Conservation (phyloP, 1,284 basidiomycete species). For the Leccinum pachyderme region DNA sequence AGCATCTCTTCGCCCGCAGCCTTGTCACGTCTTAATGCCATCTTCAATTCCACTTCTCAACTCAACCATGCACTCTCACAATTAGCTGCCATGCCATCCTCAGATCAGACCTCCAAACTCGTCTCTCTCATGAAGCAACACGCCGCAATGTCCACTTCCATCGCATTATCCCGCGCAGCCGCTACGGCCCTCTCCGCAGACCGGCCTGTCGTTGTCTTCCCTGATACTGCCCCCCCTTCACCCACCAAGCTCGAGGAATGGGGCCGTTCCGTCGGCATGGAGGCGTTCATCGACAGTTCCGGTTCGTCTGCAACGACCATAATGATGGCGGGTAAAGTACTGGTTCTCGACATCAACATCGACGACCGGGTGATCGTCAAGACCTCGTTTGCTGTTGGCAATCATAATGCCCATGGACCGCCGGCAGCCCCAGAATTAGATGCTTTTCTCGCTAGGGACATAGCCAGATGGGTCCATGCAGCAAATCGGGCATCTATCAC, state of each 20-base stretch:
- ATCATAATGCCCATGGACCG: slow-evolving; percentile 42
- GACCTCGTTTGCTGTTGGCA: slow-evolving; percentile 68
- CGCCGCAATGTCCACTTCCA: slow-evolving; percentile 42
- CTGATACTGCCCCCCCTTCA: slow-evolving; percentile 28
- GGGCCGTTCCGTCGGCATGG: slow-evolving; percentile 65
- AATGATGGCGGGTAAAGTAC: slow-evolving; percentile 69
- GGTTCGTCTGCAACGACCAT: slow-evolving; percentile 47
- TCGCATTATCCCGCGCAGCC: slow-evolving; percentile 23
- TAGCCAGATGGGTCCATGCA: slow-evolving; percentile 56
- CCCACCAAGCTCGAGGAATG: slow-evolving; percentile 53
- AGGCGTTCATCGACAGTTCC: slow-evolving; percentile 62
- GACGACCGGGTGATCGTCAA: slow-evolving; percentile 52
- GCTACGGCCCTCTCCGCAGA: slow-evolving; percentile 23
- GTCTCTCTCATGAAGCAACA: slow-evolving; percentile 66
- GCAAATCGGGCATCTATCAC: slow-evolving; percentile 54
- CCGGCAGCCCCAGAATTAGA: slow-evolving; percentile 49
- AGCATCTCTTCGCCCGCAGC: slow-evolving; percentile 42
- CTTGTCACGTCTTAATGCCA: slow-evolving; percentile 44
- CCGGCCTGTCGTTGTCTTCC: slow-evolving; percentile 24
- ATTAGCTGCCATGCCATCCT: slow-evolving; percentile 47
- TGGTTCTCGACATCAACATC: slow-evolving; percentile 74
- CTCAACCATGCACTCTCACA: slow-evolving; percentile 52
- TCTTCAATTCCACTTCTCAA: slow-evolving; percentile 51
- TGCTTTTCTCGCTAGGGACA: slow-evolving; percentile 52
- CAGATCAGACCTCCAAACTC: slow-evolving; percentile 55